phyloP scores from a whole-genome alignment of 140 eudicot species.

The Senecio squalidus region DNA sequence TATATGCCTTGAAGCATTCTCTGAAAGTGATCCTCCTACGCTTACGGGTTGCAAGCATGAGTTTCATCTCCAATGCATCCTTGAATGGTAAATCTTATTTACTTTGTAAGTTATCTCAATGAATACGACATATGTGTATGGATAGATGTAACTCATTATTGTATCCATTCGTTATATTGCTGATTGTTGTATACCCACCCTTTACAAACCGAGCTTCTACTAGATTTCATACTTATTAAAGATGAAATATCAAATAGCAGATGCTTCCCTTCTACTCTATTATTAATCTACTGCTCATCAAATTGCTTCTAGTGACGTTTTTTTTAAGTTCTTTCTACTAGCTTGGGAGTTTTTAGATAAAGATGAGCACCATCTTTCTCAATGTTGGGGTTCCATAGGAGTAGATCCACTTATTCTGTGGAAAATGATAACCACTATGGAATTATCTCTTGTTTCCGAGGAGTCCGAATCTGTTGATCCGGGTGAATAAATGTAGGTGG shows the following conservation, averaged over 20 bases:
- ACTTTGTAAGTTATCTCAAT: no score
- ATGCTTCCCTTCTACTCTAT: not conserved
- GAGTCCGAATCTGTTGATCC: not conserved
- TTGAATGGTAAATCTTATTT: constrained; percentile 66
- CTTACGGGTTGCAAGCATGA: constrained; percentile 97
- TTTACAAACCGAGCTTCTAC: constrained; percentile 7
- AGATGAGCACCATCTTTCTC: constrained; percentile 2
- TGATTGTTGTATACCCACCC: not conserved
- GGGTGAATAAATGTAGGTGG: not conserved
- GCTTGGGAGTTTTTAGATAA: constrained; percentile 1
- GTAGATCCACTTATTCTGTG: not conserved
- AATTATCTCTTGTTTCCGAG: not conserved
- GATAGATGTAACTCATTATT: constrained; percentile 2
- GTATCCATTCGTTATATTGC: not conserved
- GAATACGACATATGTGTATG: not conserved
- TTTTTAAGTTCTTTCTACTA: not conserved
- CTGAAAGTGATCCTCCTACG: constrained; percentile 82
- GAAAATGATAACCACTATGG: not conserved
- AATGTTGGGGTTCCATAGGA: not conserved
- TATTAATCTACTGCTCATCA: constrained; percentile 8
- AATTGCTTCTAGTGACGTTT: constrained; percentile 1
- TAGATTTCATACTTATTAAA: not conserved
- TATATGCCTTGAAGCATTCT: constrained; percentile 86
- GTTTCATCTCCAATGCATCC: constrained; percentile 94
- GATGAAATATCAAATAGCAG: not conserved